A percentile compares a stretch with the other conserved stretches of the same genome.
Conservation (phyloP, 257 asterid species). For the Avicennia marina region DNA sequence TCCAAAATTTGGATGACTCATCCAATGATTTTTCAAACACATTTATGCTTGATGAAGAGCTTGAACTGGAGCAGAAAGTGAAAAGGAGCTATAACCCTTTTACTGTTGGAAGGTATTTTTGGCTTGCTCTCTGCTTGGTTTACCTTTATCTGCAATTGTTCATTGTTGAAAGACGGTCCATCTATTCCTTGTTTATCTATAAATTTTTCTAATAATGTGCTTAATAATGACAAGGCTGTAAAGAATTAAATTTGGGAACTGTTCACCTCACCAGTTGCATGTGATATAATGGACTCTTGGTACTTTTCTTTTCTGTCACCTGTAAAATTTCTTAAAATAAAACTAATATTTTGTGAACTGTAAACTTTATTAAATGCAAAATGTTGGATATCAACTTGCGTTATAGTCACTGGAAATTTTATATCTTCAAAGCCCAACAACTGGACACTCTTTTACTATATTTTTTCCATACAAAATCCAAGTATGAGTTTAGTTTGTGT, state of each 20-base stretch:
- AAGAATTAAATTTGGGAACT: neutral
- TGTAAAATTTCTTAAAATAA: neutral
- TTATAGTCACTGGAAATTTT: neutral
- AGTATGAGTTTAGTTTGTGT: neutral
- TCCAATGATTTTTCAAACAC: slow-evolving; percentile 66
- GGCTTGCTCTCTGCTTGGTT: slow-evolving; percentile 13
- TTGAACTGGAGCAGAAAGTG: slow-evolving; percentile 57
- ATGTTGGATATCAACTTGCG: slow-evolving; percentile 1
- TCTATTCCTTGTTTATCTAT: neutral
- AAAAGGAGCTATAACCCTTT: slow-evolving; percentile 27
- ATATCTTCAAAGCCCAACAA: neutral
- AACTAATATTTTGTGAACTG: neutral
- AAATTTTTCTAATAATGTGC: neutral
- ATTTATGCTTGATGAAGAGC: slow-evolving; percentile 83
- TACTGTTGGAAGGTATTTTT: slow-evolving; percentile 49
- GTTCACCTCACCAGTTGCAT: neutral
- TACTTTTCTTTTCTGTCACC: neutral
- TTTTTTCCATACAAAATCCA: neutral
- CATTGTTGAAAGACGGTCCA: neutral
- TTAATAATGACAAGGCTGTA: neutral
- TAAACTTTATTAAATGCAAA: neutral
- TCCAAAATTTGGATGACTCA: slow-evolving; percentile 38
- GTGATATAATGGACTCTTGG: no score
- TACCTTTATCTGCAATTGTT: slow-evolving; percentile 12
- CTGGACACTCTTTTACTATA: neutral